phyloP scores from a whole-genome alignment of 345 rosid genomes.

The Pistacia integerrima region DNA sequence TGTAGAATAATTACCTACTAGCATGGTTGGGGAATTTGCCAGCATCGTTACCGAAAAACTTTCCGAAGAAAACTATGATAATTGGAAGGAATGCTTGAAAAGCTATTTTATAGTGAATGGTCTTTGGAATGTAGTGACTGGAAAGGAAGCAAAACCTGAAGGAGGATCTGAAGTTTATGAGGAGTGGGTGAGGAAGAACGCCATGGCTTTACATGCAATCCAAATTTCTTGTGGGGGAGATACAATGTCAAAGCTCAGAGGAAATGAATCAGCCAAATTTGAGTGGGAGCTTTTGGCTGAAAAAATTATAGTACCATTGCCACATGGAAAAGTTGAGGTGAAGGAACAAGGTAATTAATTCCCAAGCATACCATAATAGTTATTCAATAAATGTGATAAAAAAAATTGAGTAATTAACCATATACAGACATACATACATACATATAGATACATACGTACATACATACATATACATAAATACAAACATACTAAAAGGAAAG shows the following conservation, averaged over 20 bases:
- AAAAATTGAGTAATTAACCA: no score
- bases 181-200: neutral
- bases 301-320: neutral
- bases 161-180: no score
- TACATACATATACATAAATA: no score
- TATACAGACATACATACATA: no score
- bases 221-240: neutral
- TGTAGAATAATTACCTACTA: neutral
- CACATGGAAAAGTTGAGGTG: neutral
- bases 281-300: neutral
- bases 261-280: neutral
- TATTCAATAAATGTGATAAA: no score
- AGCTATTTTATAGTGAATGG: neutral
- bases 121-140: neutral
- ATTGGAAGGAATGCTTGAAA: neutral
- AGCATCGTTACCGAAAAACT: neutral
- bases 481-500: no score
- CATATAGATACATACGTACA: no score
- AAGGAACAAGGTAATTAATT: neutral
- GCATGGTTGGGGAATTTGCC: neutral
- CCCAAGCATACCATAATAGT: neutral
- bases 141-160: neutral
- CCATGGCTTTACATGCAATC: slow-evolving; percentile 10
- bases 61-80: neutral
- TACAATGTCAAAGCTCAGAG: slow-evolving; percentile 4